phyloP scores from a whole-genome alignment of 805 yeast species.

The Starmerella vaccinii region DNA sequence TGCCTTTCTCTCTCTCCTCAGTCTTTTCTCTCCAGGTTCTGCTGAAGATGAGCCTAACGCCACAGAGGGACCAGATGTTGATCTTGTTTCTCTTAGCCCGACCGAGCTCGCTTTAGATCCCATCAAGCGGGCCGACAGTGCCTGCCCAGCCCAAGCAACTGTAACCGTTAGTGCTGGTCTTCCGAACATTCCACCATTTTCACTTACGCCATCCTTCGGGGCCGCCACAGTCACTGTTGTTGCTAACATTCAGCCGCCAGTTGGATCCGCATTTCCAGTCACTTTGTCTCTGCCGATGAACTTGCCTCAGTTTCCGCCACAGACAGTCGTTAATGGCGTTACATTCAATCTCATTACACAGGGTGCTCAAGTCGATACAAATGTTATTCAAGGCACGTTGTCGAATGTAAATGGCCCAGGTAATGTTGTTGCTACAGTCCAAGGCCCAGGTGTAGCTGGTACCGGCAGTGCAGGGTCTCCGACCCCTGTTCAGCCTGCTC shows the following conservation, averaged over 20 bases:
- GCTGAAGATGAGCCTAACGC: too few relatives aligned
- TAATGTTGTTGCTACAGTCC: neutral
- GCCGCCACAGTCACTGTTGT: neutral
- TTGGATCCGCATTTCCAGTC: neutral
- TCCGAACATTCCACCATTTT: neutral
- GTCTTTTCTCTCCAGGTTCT: too few relatives aligned
- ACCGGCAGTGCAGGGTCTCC: neutral
- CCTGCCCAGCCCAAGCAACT: neutral
- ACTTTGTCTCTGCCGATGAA: neutral
- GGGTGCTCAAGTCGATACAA: neutral
- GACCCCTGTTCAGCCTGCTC: neutral
- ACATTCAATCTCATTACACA: neutral
- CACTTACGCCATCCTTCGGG: neutral
- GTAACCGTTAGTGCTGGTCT: neutral
- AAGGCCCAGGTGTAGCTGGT: neutral
- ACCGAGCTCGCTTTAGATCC: too few relatives aligned
- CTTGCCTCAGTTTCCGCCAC: neutral
- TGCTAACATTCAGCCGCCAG: neutral
- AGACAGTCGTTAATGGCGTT: constrained; percentile 1
- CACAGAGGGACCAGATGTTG: too few relatives aligned
- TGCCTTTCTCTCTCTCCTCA: too few relatives aligned
- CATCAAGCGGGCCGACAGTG: too few relatives aligned
- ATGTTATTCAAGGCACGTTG: neutral
- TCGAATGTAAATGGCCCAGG: neutral
- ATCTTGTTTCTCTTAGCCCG: too few relatives aligned